A percentile compares a stretch with the other conserved stretches of the same genome.
These are phyloP conservation scores for Apophysomyces variabilis DNA, from an alignment of 371 early-diverging fungal genomes.

Conservation along the genomic window DNA sequence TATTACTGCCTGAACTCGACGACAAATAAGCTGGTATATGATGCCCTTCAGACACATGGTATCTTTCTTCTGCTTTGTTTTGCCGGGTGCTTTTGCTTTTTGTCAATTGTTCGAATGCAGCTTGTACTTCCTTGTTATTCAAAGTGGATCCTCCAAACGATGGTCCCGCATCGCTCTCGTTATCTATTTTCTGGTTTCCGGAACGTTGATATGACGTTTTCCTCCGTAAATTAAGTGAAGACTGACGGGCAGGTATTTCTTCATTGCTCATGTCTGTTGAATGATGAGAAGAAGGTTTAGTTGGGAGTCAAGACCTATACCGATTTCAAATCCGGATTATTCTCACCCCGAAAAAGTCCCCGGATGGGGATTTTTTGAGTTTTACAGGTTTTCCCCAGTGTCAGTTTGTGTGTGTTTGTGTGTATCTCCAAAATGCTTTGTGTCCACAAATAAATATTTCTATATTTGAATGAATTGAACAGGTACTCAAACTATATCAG, in stretches of 20 bases:
- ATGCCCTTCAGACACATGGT: not conserved
- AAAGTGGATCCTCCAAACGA: constrained; percentile 13
- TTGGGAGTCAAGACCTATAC: not conserved
- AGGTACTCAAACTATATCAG: too few relatives aligned
- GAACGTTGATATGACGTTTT: not conserved
- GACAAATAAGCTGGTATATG: not conserved
- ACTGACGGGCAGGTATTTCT: not conserved
- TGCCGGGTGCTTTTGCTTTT: constrained; percentile 16
- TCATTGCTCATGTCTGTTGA: not conserved
- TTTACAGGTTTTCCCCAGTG: too few relatives aligned
- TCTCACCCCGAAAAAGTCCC: too few relatives aligned
- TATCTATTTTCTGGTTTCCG: not conserved
- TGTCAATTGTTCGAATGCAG: constrained; percentile 25
- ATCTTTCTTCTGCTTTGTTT: not conserved
- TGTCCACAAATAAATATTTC: too few relatives aligned
- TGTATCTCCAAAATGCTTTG: too few relatives aligned
- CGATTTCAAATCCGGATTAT: too few relatives aligned
- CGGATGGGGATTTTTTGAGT: too few relatives aligned
- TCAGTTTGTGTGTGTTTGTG: too few relatives aligned
- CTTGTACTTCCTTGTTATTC: constrained; percentile 25
- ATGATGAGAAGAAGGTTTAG: not conserved
- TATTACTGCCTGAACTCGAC: constrained; percentile 9
- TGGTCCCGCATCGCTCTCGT: not conserved
- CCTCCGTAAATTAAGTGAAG: not conserved
- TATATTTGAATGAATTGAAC: too few relatives aligned